Conservation (phyloP, 2,329 filamentous ascomycete species). For the Trichothecium sympodiale region DNA sequence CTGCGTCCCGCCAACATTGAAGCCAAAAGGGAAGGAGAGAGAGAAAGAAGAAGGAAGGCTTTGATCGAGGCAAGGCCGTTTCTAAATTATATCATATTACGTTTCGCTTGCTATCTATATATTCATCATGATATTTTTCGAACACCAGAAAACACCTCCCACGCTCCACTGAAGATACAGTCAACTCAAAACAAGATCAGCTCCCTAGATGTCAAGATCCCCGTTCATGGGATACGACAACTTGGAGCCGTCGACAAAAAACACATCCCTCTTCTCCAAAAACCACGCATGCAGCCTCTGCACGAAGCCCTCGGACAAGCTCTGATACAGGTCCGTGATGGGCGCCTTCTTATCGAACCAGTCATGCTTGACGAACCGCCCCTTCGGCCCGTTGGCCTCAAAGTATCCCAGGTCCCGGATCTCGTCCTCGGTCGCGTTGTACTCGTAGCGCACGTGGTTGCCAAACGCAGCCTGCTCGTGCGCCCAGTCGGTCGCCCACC, state of each 20-base stretch:
- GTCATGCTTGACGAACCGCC: conserved; percentile 13
- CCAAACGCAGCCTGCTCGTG: conserved; percentile 17
- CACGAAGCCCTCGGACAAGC: conserved; percentile 8
- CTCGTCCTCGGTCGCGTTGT: conserved; percentile 11
- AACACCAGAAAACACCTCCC: too few relatives aligned
- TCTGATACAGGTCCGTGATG: conserved; percentile 8
- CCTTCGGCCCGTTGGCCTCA: conserved; percentile 13
- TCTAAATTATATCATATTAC: too few relatives aligned
- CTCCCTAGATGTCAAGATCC: too few relatives aligned
- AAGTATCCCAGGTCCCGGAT: conserved; percentile 11
- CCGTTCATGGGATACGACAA: conserved; percentile 6
- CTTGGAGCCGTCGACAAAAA: conserved; percentile 8
- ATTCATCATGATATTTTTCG: too few relatives aligned
- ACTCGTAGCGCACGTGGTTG: conserved; percentile 14
- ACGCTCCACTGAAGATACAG: too few relatives aligned
- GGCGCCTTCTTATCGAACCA: conserved; percentile 12
- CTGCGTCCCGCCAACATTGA: too few relatives aligned
- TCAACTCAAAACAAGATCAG: too few relatives aligned
- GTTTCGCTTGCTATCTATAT: too few relatives aligned
- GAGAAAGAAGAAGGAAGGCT: too few relatives aligned
- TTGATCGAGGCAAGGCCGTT: too few relatives aligned
- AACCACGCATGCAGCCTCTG: conserved; percentile 9
- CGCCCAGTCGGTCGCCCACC: conserved; percentile 14
- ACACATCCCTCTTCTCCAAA: conserved; percentile 6
- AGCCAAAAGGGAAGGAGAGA: too few relatives aligned